Percentiles rank a stretch among this genome's conserved stretches.
Evolutionary conservation across 2,329 filamentous ascomycete species (phyloP).

Genomic region (Diaporthe vexans): DNA sequence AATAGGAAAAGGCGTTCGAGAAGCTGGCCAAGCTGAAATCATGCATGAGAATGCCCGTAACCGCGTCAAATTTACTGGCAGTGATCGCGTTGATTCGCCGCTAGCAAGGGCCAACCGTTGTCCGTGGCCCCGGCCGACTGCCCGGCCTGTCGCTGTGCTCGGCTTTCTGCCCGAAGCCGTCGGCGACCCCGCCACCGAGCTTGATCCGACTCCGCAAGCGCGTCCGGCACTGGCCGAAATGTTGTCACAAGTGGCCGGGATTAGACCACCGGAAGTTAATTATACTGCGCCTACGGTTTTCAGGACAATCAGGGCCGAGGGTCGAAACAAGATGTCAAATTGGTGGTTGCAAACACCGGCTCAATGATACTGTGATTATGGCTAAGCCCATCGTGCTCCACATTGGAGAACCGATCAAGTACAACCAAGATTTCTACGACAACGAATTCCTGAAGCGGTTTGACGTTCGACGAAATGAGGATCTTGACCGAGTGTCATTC

Average conservation of each 20-base stretch:
- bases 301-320: neutral
- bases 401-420: conserved; percentile 62
- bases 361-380: neutral
- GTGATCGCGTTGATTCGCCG: neutral
- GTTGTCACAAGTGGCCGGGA: neutral
- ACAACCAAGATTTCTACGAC: conserved; percentile 59
- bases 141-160: neutral
- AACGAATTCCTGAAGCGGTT: conserved; percentile 52
- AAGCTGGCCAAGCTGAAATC: neutral
- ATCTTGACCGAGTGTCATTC: conserved; percentile 56
- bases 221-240: conserved; percentile 22
- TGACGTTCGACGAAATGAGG: neutral
- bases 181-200: conserved; percentile 18
- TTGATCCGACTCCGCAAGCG: conserved; percentile 4
- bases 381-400: conserved; percentile 56
- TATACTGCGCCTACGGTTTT: neutral
- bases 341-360: neutral
- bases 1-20: neutral
- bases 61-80: neutral
- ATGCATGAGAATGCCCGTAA: neutral
- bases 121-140: neutral
- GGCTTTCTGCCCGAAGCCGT: conserved; percentile 28
- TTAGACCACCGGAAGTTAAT: neutral
- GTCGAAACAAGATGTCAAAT: no score
- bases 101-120: neutral